Conservation (phyloP, 2,329 filamentous ascomycete genomes). For the Clarireedia hainanense region DNA sequence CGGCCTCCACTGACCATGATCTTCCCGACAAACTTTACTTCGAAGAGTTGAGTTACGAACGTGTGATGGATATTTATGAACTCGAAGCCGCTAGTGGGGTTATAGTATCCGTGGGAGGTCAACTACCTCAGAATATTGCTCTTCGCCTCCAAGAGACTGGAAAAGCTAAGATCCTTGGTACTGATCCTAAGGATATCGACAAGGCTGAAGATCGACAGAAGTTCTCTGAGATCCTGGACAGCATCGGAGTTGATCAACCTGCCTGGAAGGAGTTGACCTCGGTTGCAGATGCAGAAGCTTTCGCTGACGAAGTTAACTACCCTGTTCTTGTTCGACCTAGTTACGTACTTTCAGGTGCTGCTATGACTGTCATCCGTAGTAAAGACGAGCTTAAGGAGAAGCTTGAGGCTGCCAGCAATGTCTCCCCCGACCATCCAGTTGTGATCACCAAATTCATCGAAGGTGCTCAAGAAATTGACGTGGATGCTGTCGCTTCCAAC, state of each 20-base stretch:
- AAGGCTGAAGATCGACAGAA: conserved; percentile 97
- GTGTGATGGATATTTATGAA: conserved; percentile 98
- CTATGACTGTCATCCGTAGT: conserved; percentile 94
- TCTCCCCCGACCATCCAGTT: conserved; percentile 93
- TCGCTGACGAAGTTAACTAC: conserved; percentile 79
- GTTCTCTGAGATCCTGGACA: conserved; percentile 95
- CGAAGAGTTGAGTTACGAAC: conserved; percentile 92
- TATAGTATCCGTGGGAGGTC: conserved; percentile 91
- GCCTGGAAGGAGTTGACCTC: conserved; percentile 97
- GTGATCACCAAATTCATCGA: conserved; percentile 99
- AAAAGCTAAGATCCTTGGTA: conserved; percentile 84
- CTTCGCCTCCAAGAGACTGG: conserved; percentile 87
- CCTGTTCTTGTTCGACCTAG: conserved; percentile 90
- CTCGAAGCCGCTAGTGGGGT: conserved; percentile 78
- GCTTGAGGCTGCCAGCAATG: conserved; percentile 79
- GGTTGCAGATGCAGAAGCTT: conserved; percentile 76
- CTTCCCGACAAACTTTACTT: conserved; percentile 90
- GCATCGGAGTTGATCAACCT: conserved; percentile 92
- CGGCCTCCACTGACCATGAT: conserved; percentile 77
- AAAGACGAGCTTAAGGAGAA: conserved; percentile 90
- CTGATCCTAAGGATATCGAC: conserved; percentile 89
- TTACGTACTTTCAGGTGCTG: conserved; percentile 94
- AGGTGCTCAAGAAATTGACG: conserved; percentile 91
- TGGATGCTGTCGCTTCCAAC: conserved; percentile 81
- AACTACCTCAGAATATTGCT: conserved; percentile 95